These are phyloP conservation scores for Solanum habrochaites DNA, from an alignment of 257 asterid genomes.

Conservation along the genomic window DNA sequence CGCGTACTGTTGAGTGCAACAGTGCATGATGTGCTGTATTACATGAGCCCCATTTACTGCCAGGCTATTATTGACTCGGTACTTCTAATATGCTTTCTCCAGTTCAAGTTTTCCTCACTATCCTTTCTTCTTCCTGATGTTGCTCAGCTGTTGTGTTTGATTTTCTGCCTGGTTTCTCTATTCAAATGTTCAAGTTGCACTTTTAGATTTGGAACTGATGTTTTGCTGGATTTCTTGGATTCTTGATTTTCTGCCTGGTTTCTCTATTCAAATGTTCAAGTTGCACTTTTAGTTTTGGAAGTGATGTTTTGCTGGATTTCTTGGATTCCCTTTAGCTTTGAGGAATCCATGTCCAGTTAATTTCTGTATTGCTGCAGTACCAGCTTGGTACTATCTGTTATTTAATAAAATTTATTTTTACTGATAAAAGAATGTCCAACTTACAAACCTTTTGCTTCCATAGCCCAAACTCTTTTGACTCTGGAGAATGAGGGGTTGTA, in stretches of 20 bases:
- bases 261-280: not conserved
- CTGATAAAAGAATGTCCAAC: not conserved
- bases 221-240: not conserved
- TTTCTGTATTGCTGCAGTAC: not conserved
- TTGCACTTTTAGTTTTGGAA: not conserved
- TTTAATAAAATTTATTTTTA: not conserved
- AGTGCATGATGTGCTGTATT: slow-evolving; percentile 93
- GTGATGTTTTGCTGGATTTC: not conserved
- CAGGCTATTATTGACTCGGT: slow-evolving; percentile 95
- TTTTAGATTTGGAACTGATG: not conserved
- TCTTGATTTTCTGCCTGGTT: not conserved
- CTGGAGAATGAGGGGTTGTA: not conserved
- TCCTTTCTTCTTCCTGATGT: not conserved
- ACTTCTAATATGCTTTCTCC: slow-evolving; percentile 4
- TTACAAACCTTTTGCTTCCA: not conserved
- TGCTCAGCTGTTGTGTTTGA: not conserved
- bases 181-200: not conserved
- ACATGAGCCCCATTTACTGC: slow-evolving; percentile 98
- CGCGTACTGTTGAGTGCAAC: slow-evolving; percentile 93
- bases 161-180: not conserved
- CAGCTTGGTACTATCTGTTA: not conserved
- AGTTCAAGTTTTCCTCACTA: not conserved
- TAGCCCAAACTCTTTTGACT: not conserved
- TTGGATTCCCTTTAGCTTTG: not conserved
- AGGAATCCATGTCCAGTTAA: not conserved